phyloP scores from a whole-genome alignment of 208 protist genomes.

The Leishmania guyanensis region DNA sequence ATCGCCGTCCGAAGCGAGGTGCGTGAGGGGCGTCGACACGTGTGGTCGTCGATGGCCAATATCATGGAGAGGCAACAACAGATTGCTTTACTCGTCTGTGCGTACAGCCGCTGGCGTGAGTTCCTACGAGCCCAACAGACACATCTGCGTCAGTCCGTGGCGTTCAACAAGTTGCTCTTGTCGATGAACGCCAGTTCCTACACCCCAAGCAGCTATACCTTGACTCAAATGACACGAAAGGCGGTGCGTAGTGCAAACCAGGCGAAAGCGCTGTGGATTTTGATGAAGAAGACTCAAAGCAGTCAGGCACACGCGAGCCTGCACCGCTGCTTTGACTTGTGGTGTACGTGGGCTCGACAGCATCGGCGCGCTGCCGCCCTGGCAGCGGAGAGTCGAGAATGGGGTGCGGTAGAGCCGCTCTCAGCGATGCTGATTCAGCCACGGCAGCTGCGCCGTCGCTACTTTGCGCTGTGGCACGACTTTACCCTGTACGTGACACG shows the following conservation, averaged over 20 bases:
- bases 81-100: not conserved
- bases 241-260: conserved; percentile 10
- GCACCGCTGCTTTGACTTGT: conserved; percentile 37
- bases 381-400: conserved; percentile 10
- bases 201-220: conserved; percentile 9
- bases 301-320: conserved; percentile 10
- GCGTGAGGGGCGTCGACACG: not conserved
- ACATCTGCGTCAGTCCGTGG: conserved; percentile 25
- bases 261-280: conserved; percentile 34
- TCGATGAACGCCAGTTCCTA: conserved; percentile 40
- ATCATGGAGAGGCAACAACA: conserved; percentile 5
- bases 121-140: conserved; percentile 5
- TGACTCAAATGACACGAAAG: conserved; percentile 4
- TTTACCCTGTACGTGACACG: conserved; percentile 46
- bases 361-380: not conserved
- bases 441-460: conserved; percentile 32
- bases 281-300: conserved; percentile 22
- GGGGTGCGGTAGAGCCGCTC: conserved; percentile 43
- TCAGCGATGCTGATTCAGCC: conserved; percentile 41
- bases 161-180: conserved; percentile 59
- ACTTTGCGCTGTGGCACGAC: conserved; percentile 56
- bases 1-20: conserved; percentile 10
- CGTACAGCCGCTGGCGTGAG: conserved; percentile 27
- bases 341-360: conserved; percentile 23
- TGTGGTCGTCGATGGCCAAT: not conserved